These are phyloP conservation scores for Diplogelasinospora grovesii DNA, from an alignment of 495 filamentous ascomycete species.

Conservation along the genomic window DNA sequence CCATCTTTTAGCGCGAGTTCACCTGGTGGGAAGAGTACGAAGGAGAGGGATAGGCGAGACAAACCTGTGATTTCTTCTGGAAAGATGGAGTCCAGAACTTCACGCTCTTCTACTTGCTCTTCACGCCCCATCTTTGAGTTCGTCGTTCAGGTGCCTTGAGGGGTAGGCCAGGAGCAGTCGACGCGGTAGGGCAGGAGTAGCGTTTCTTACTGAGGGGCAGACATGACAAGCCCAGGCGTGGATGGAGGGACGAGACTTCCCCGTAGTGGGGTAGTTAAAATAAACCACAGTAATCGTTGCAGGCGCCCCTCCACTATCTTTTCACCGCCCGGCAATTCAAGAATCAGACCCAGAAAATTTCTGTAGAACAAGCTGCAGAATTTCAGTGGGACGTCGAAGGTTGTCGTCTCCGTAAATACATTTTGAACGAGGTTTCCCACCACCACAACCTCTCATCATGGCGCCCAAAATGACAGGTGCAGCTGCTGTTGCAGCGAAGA, in stretches of 20 bases:
- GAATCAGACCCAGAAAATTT: slow-evolving; percentile 15
- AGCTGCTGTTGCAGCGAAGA: slow-evolving; percentile 25
- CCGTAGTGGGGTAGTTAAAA: slow-evolving; percentile 1
- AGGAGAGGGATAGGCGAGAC: slow-evolving; percentile 1
- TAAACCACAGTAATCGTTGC: not conserved
- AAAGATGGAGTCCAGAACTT: slow-evolving; percentile 96
- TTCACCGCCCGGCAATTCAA: slow-evolving; percentile 38
- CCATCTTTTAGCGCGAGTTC: not conserved
- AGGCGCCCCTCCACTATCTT: not conserved
- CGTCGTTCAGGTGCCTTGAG: too few relatives aligned
- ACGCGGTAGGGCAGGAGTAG: too few relatives aligned
- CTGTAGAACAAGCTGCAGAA: slow-evolving; percentile 8
- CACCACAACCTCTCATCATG: slow-evolving; percentile 5
- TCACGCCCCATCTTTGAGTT: slow-evolving; percentile 71
- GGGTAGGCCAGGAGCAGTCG: too few relatives aligned
- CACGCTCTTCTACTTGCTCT: slow-evolving; percentile 91
- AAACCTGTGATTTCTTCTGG: slow-evolving; percentile 92
- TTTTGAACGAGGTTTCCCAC: too few relatives aligned
- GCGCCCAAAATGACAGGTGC: slow-evolving; percentile 20
- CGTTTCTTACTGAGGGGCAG: slow-evolving; percentile 9
- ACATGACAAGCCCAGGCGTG: not conserved
- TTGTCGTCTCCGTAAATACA: too few relatives aligned
- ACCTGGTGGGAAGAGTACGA: not conserved
- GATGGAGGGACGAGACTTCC: too few relatives aligned
- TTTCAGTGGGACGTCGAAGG: too few relatives aligned